A percentile compares a stretch with the other conserved stretches of the same genome.
Evolutionary conservation across 495 filamentous ascomycete species (phyloP).

Genomic region (Lasiosphaeria ovina): DNA sequence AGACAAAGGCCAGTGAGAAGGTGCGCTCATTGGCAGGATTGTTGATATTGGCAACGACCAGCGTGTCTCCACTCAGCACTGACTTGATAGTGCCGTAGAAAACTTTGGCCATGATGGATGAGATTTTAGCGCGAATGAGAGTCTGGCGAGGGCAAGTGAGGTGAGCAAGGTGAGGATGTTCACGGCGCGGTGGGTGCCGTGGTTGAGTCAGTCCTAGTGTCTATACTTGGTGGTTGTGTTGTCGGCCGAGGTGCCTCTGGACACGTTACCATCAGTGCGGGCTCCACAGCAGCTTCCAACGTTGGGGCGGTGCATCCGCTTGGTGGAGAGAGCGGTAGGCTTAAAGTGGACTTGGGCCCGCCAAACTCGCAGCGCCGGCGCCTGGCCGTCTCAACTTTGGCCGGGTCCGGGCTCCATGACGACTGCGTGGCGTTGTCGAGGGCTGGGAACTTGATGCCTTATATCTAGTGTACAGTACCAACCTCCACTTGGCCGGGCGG

Average conservation of each 20-base stretch:
- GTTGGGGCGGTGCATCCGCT: background rate
- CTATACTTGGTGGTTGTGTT: too few relatives aligned
- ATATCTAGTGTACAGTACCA: too few relatives aligned
- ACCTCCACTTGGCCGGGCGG: too few relatives aligned
- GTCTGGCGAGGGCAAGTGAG: background rate
- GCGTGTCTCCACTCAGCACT: slow-evolving; percentile 87
- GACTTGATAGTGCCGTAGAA: slow-evolving; percentile 80
- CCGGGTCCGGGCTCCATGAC: too few relatives aligned
- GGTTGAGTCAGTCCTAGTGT: background rate
- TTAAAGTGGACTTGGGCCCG: too few relatives aligned
- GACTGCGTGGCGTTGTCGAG: too few relatives aligned
- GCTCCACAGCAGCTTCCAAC: background rate
- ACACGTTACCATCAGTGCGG: background rate
- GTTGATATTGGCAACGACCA: slow-evolving; percentile 71
- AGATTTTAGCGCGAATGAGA: background rate
- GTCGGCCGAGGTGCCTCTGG: background rate
- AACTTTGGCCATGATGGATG: slow-evolving; percentile 10
- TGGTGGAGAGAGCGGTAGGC: slow-evolving; percentile 19
- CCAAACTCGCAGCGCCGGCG: too few relatives aligned
- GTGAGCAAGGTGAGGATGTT: background rate
- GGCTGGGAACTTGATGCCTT: too few relatives aligned
- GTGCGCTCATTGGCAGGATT: slow-evolving; percentile 76
- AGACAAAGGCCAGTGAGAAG: slow-evolving; percentile 87
- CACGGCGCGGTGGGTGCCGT: background rate
- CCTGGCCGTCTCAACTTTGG: too few relatives aligned